Conservation (phyloP, 2,329 filamentous ascomycete species). For the Fusarium secorum region DNA sequence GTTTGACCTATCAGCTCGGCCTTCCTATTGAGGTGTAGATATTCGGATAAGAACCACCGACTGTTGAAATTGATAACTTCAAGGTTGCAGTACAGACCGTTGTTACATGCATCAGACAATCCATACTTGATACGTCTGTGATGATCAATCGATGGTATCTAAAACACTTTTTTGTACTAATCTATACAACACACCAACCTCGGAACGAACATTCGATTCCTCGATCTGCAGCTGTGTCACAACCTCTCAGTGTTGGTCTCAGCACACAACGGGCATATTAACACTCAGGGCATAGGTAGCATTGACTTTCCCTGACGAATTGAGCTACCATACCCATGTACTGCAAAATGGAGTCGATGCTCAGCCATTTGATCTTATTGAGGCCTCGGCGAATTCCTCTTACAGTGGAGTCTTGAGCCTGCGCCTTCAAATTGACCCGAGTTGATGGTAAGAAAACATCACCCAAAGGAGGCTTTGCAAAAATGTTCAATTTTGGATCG, state of each 20-base stretch:
- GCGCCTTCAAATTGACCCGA: conserved; percentile 25
- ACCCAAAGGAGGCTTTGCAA: conserved; percentile 4
- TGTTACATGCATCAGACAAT: conserved; percentile 3
- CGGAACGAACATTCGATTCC: not conserved
- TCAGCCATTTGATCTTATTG: not conserved
- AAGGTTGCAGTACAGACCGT: conserved; percentile 8
- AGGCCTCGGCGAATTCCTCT: conserved; percentile 14
- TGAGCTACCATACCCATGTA: conserved; percentile 7
- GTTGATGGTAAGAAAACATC: conserved; percentile 29
- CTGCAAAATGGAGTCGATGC: conserved; percentile 14
- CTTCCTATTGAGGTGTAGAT: conserved; percentile 31
- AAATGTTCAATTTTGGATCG: not conserved
- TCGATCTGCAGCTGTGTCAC: conserved; percentile 1
- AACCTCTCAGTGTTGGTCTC: not conserved
- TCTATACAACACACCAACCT: conserved; percentile 1
- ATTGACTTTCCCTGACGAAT: not conserved
- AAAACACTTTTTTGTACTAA: not conserved
- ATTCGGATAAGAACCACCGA: conserved; percentile 20
- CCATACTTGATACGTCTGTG: not conserved
- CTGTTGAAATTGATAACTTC: conserved; percentile 2
- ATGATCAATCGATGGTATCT: not conserved
- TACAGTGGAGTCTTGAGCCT: conserved; percentile 4
- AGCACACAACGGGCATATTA: not conserved
- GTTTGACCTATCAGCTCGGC: conserved; percentile 26
- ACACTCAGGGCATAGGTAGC: not conserved